Percentiles rank a stretch among this genome's conserved stretches.
These are phyloP conservation scores for Monosporascus sp. DNA, from an alignment of 2,329 filamentous ascomycete species.

Conservation along the genomic window DNA sequence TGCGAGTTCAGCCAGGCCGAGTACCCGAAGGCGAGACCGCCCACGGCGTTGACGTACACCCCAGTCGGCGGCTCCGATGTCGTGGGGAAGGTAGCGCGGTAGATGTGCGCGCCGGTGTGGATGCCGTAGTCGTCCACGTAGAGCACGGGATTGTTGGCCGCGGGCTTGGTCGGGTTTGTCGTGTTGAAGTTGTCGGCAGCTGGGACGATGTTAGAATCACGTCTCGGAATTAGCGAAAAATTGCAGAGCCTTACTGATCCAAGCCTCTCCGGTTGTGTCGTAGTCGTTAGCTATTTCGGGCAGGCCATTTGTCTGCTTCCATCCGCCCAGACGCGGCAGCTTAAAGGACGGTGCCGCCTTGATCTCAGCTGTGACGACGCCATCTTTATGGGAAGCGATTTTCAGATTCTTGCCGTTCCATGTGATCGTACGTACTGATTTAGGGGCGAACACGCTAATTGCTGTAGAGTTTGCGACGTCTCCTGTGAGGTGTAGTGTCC, in stretches of 20 bases:
- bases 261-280: conserved; percentile 34
- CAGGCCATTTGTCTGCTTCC: conserved; percentile 43
- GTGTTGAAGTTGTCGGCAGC: conserved; percentile 45
- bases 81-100: conserved; percentile 44
- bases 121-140: conserved; percentile 53
- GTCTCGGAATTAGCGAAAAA: no score
- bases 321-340: conserved; percentile 36
- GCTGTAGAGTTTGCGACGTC: conserved; percentile 36
- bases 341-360: conserved; percentile 22
- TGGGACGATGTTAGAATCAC: conserved; percentile 9
- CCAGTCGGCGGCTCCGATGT: conserved; percentile 31
- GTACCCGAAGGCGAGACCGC: conserved; percentile 51
- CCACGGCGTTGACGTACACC: conserved; percentile 45
- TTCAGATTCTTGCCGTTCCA: conserved; percentile 44
- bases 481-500: conserved; percentile 36
- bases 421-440: conserved; percentile 36
- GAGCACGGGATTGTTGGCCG: conserved; percentile 46
- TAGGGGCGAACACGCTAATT: conserved; percentile 43
- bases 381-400: conserved; percentile 20
- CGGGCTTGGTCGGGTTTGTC: conserved; percentile 40
- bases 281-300: conserved; percentile 41
- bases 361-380: conserved; percentile 22
- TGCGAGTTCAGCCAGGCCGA: conserved; percentile 52
- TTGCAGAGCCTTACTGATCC: conserved; percentile 28
- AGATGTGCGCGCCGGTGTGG: conserved; percentile 48